Percentiles rank a stretch among this genome's conserved stretches.
Conservation (phyloP, 495 filamentous ascomycete genomes). For the Penicillium fimorum region DNA sequence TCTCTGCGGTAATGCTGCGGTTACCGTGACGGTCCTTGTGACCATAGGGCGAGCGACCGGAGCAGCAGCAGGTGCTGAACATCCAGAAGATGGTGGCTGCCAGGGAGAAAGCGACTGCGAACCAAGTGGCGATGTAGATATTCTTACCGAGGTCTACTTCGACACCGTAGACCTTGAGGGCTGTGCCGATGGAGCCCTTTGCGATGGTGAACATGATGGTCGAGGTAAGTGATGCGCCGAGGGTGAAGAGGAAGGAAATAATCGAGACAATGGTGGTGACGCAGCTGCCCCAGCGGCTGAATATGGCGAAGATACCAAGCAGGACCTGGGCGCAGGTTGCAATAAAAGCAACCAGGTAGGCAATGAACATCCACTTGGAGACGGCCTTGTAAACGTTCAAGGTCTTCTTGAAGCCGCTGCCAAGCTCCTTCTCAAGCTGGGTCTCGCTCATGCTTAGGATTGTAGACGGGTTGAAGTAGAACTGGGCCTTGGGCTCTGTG, state of each 20-base stretch:
- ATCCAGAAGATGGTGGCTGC: constrained; percentile 82
- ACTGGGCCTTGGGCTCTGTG: constrained; percentile 59
- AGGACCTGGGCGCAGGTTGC: constrained; percentile 67
- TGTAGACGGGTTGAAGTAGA: constrained; percentile 70
- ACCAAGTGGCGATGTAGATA: constrained; percentile 72
- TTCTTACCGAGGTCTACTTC: constrained; percentile 59
- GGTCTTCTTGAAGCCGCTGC: constrained; percentile 59
- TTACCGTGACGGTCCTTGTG: constrained; percentile 30
- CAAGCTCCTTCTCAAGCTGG: constrained; percentile 55
- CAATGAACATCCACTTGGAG: constrained; percentile 76
- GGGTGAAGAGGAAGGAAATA: constrained; percentile 55
- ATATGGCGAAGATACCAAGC: constrained; percentile 67
- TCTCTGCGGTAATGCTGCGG: constrained; percentile 41
- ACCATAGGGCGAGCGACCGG: constrained; percentile 52
- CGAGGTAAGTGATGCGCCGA: constrained; percentile 56
- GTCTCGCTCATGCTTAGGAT: constrained; percentile 62
- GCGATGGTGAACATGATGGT: constrained; percentile 62
- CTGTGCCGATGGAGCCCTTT: constrained; percentile 56
- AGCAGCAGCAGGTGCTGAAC: constrained; percentile 88
- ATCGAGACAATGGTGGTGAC: constrained; percentile 73
- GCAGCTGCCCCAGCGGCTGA: constrained; percentile 67
- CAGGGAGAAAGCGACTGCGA: constrained; percentile 73
- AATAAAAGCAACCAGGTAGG: constrained; percentile 67
- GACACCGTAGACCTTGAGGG: constrained; percentile 65
- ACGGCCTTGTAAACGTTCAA: constrained; percentile 70